Base-by-base conservation (phyloP, 2,329 filamentous ascomycete genomes). In the Beauveria rudraprayagi region DNA sequence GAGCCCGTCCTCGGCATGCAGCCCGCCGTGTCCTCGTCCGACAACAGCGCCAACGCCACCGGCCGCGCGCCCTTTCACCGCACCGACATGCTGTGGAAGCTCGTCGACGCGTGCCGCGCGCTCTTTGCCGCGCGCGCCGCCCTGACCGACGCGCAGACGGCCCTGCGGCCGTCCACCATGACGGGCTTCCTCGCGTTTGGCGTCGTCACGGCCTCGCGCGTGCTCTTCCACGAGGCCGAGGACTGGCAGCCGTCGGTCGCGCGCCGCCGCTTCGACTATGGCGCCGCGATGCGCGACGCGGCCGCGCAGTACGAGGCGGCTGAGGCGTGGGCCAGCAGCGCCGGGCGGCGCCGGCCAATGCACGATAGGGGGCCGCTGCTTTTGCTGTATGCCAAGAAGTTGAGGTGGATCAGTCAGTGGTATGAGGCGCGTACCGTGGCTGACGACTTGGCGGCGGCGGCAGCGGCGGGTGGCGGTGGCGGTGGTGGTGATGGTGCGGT, bases 1-100 rank as follows among this genome's bases (percentile, higher is more conserved):
- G 72, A 73, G 59, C 70, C 70, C 0, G 67, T 64, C 9, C 66
- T 72, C 7, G 66, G 66, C 56, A 64, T 69, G 52, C 66, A 64
- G 5, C 61, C 66, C 3, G 50, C 63, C 2, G 40, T 37, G 7
- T 44, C 56, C 2, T 10, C 11, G 3, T 5, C 47, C 5, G 46
- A 50, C 56, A 58, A 58, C 47, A 46, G 28, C 47, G 50, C 57
- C 40, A 60, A 60, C 40, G 7, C 57, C 3, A 46, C 41, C 7
- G 26, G 26, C 4, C 40, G 7, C 41, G 17, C n/a, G 17, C 57
- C 57, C 11, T 26, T 60, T n/a, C 48, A 50, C 24, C 57, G 57
- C n/a, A 54, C 40, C 57, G 57, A 60, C 24, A 60, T 53, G 48
- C 57, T 60, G 10, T 60, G 57, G 57, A 28, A 28, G 17, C 57